phyloP scores from a whole-genome alignment of 2,329 filamentous ascomycete species.

The Ceratocystis alfenasii region DNA sequence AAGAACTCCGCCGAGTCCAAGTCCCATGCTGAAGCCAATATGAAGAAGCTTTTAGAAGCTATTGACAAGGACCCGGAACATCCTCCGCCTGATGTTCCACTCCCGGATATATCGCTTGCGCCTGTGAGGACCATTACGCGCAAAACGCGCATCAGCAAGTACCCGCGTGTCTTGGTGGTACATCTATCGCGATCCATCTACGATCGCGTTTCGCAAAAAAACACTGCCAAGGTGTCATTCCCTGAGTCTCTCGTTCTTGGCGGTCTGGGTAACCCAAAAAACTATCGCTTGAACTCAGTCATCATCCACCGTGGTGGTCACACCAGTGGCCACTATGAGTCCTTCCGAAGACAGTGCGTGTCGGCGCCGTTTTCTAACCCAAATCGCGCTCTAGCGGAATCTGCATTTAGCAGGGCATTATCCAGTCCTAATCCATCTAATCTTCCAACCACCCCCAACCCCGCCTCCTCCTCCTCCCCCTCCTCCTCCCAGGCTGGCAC shows the following conservation, averaged over 20 bases:
- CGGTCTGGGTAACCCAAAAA: constrained; percentile 61
- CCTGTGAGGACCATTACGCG: constrained; percentile 77
- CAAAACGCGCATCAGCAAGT: constrained; percentile 73
- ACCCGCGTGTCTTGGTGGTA: constrained; percentile 81
- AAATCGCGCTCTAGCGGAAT: constrained; percentile 63
- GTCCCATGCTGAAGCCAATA: constrained; percentile 40
- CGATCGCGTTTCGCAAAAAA: constrained; percentile 76
- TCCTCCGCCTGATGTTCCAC: constrained; percentile 37
- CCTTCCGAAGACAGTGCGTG: constrained; percentile 75
- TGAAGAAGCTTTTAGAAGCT: constrained; percentile 54
- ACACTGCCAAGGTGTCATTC: constrained; percentile 85
- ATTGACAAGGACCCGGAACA: constrained; percentile 74
- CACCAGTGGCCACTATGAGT: constrained; percentile 93
- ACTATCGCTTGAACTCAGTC: constrained; percentile 73
- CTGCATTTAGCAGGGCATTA: constrained; percentile 55
- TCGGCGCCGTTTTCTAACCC: constrained; percentile 66
- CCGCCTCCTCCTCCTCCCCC: constrained; percentile 32
- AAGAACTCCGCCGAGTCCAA: constrained; percentile 34
- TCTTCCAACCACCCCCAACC: constrained; percentile 29
- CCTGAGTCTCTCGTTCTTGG: constrained; percentile 78
- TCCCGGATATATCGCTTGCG: constrained; percentile 62
- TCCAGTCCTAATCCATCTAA: constrained; percentile 32
- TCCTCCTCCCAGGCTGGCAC: not conserved
- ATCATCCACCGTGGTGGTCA: constrained; percentile 94
- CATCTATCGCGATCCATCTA: constrained; percentile 92